A percentile compares a stretch with the other conserved stretches of the same genome.
Evolutionary conservation across 2,329 filamentous ascomycete genomes (phyloP).

Genomic region (Coniochaeta ligniaria): DNA sequence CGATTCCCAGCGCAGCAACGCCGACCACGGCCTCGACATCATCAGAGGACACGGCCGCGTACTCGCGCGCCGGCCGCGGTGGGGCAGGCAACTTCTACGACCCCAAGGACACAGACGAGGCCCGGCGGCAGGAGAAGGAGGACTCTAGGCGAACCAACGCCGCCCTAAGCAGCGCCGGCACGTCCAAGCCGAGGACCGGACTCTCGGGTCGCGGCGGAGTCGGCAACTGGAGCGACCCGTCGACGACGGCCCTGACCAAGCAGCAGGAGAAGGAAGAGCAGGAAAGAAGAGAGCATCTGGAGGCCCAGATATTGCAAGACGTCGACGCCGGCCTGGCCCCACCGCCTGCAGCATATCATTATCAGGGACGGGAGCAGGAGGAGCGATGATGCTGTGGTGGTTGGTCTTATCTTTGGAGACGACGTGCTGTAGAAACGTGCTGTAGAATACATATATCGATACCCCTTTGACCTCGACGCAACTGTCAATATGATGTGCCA

Average conservation of each 20-base stretch:
- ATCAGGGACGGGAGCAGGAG: constrained; percentile 16
- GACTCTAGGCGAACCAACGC: constrained; percentile 25
- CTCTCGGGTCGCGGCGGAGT: constrained; percentile 47
- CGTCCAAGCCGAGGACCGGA: constrained; percentile 17
- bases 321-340: constrained; percentile 40
- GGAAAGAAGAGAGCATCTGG: constrained; percentile 28
- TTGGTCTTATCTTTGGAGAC: background rate
- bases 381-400: background rate
- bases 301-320: constrained; percentile 33
- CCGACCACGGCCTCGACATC: constrained; percentile 2
- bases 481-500: background rate
- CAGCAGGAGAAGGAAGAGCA: constrained; percentile 22
- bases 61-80: constrained; percentile 45
- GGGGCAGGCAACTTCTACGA: constrained; percentile 55
- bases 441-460: background rate
- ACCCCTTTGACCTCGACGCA: background rate
- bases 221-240: constrained; percentile 39
- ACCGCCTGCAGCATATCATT: constrained; percentile 36
- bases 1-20: constrained; percentile 1
- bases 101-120: constrained; percentile 22
- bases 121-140: constrained; percentile 23
- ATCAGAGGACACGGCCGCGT: constrained; percentile 16
- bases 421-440: background rate
- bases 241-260: constrained; percentile 15
- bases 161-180: constrained; percentile 23